These are phyloP conservation scores for Saccharomyces kudriavzevii DNA, from an alignment of 805 yeast genomes.

Conservation along the genomic window DNA sequence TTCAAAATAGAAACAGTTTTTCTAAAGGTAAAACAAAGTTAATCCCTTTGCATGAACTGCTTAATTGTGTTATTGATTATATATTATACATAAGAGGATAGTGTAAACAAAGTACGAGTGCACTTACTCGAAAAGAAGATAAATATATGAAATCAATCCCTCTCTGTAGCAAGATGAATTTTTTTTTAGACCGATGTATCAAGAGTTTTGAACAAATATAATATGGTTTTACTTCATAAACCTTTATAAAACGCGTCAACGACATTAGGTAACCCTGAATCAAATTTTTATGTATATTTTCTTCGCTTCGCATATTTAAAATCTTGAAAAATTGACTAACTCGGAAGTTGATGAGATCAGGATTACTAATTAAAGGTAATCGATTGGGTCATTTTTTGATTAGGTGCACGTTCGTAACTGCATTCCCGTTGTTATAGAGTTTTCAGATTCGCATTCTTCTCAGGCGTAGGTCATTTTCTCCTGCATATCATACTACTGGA, in stretches of 20 bases:
- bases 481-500: neutral
- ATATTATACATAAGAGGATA: neutral
- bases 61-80: neutral
- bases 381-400: neutral
- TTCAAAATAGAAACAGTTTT: constrained; percentile 29
- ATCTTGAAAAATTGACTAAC: neutral
- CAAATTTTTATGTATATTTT: neutral
- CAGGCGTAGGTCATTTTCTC: neutral
- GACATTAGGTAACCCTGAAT: neutral
- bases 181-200: neutral
- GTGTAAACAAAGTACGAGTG: neutral
- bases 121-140: neutral
- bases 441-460: neutral
- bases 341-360: neutral
- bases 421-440: neutral
- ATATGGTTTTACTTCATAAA: neutral
- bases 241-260: neutral
- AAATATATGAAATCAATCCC: neutral
- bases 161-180: neutral
- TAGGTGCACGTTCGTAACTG: neutral
- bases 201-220: neutral
- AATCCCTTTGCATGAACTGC: neutral
- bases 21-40: neutral
- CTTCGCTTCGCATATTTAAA: neutral
- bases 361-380: neutral